A percentile compares a stretch with the other conserved stretches of the same genome.
Conservation (phyloP, 441 rosid genomes). For the Croton laevigatus region DNA sequence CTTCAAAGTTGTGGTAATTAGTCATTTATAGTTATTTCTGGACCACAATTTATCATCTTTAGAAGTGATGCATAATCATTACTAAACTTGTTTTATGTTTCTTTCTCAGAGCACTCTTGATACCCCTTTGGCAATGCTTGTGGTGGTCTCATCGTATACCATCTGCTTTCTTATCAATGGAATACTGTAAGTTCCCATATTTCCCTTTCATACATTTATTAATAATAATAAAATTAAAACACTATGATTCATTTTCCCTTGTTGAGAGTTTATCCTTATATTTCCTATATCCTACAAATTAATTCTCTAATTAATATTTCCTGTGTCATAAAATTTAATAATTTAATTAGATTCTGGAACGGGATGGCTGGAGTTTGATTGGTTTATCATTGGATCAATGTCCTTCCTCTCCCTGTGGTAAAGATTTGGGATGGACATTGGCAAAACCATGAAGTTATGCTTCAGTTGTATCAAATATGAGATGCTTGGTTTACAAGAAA, state of each 20-base stretch:
- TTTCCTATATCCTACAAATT: not conserved
- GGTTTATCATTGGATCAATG: not conserved
- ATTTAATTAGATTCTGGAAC: not conserved
- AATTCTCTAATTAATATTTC: too few species aligned
- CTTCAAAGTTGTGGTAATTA: not conserved
- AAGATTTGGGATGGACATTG: not conserved
- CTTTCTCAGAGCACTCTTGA: constrained; percentile 74
- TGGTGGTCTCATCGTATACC: constrained; percentile 38
- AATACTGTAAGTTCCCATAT: constrained; percentile 30
- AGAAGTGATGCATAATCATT: not conserved
- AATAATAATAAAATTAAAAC: too few species aligned
- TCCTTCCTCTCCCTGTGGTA: not conserved
- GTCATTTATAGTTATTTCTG: not conserved
- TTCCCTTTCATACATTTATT: not conserved
- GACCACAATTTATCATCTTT: not conserved
- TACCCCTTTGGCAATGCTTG: constrained; percentile 47
- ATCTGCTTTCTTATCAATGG: constrained; percentile 43
- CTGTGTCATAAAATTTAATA: not conserved
- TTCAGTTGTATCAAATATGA: not conserved
- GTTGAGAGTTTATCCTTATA: not conserved
- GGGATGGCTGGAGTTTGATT: not conserved
- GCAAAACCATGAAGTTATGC: not conserved
- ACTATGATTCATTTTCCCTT: not conserved
- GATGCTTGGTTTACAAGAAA: not conserved
- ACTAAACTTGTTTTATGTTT: constrained; percentile 19